Evolutionary conservation across 2,329 filamentous ascomycete species (phyloP).

Genomic region (Exophiala mesophila): DNA sequence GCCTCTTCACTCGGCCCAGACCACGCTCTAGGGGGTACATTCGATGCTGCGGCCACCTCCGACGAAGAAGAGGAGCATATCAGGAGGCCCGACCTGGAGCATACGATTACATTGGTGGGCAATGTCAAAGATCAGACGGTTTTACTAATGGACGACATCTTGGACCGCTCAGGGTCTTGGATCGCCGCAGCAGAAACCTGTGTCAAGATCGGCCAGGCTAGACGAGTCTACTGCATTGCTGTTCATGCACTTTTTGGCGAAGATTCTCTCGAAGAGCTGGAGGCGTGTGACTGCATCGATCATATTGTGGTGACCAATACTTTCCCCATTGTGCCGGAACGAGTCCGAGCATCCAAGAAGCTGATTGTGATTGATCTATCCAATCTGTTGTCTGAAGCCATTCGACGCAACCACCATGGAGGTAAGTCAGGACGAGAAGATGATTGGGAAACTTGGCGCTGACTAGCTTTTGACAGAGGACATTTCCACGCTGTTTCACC

Average conservation of each 20-base stretch:
- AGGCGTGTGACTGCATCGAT: slow-evolving; percentile 89
- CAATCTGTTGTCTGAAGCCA: slow-evolving; percentile 81
- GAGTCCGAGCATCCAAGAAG: slow-evolving; percentile 68
- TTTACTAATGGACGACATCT: slow-evolving; percentile 97
- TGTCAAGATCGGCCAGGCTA: slow-evolving; percentile 84
- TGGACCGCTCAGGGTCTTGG: slow-evolving; percentile 95
- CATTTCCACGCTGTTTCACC: slow-evolving; percentile 58
- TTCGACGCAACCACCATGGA: slow-evolving; percentile 92
- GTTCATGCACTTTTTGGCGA: slow-evolving; percentile 93
- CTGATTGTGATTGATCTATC: slow-evolving; percentile 86
- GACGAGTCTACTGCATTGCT: slow-evolving; percentile 94
- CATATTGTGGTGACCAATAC: slow-evolving; percentile 94
- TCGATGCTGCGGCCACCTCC: slow-evolving; percentile 73
- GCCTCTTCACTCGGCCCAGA: slow-evolving; percentile 67
- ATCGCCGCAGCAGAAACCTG: slow-evolving; percentile 88
- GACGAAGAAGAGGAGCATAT: slow-evolving; percentile 94
- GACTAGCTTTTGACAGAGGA: slow-evolving; percentile 34
- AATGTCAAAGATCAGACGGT: slow-evolving; percentile 85
- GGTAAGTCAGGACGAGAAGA: slow-evolving; percentile 63
- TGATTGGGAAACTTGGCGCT: slow-evolving; percentile 28
- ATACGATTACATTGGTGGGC: slow-evolving; percentile 95
- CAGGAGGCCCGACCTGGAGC: slow-evolving; percentile 74
- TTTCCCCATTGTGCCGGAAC: slow-evolving; percentile 79
- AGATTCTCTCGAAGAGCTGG: slow-evolving; percentile 82
- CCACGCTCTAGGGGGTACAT: slow-evolving; percentile 74